These are phyloP conservation scores for Penicillium capsulatum DNA, from an alignment of 2,329 filamentous ascomycete genomes.

Conservation along the genomic window DNA sequence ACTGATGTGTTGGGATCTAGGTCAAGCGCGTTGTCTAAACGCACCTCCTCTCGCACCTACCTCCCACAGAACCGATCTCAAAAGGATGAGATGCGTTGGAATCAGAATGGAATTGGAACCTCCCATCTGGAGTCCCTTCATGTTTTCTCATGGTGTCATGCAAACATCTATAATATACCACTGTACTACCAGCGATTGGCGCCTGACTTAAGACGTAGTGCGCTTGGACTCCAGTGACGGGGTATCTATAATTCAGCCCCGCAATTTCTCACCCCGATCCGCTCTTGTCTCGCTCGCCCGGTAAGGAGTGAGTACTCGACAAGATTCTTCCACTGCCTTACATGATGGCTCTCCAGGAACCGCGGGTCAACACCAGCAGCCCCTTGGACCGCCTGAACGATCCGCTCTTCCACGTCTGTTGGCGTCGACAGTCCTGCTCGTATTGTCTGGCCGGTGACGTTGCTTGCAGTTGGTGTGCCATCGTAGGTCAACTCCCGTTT, in stretches of 20 bases:
- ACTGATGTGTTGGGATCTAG: constrained; percentile 20
- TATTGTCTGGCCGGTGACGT: constrained; percentile 31
- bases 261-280: too few relatives aligned
- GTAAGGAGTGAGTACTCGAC: too few relatives aligned
- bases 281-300: too few relatives aligned
- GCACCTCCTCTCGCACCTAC: too few relatives aligned
- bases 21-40: constrained; percentile 47
- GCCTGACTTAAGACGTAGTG: too few relatives aligned
- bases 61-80: constrained; percentile 2
- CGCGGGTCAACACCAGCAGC: constrained; percentile 3
- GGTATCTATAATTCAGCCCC: too few relatives aligned
- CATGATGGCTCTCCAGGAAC: constrained; percentile 5
- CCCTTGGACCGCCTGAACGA: constrained; percentile 17
- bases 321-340: too few relatives aligned
- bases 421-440: constrained; percentile 36
- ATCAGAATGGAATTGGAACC: background rate
- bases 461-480: constrained; percentile 39
- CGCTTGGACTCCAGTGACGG: too few relatives aligned
- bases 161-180: constrained; percentile 19
- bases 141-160: constrained; percentile 20
- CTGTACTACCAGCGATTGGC: constrained; percentile 14
- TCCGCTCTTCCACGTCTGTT: constrained; percentile 33
- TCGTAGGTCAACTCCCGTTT: too few relatives aligned
- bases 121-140: constrained; percentile 1
- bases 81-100: constrained; percentile 10